A percentile compares a stretch with the other conserved stretches of the same genome.
These are phyloP conservation scores for Trypanosoma platydactyli DNA, from an alignment of 208 protist genomes.

Conservation along the genomic window DNA sequence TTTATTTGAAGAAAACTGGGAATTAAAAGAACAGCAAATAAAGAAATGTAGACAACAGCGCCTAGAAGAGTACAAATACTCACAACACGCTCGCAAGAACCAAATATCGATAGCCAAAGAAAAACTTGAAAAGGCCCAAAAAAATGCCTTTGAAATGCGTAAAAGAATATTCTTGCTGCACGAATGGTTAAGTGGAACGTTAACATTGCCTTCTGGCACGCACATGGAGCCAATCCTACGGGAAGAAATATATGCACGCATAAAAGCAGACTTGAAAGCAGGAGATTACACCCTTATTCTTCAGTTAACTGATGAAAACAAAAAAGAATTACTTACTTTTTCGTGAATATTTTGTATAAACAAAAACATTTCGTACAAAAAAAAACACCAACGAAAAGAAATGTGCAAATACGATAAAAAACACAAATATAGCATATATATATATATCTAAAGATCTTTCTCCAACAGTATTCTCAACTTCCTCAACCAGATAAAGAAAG, in stretches of 20 bases:
- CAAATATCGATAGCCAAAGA: slow-evolving; percentile 2
- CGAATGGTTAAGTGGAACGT: slow-evolving; percentile 12
- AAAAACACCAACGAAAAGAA: slow-evolving; percentile 11
- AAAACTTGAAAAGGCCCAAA: slow-evolving; percentile 5
- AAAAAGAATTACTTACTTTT: not conserved
- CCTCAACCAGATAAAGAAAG: not conserved
- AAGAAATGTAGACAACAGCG: not conserved
- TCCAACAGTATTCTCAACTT: not conserved
- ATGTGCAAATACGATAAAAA: no score
- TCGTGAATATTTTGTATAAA: not conserved
- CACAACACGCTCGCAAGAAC: not conserved
- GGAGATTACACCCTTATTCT: slow-evolving; percentile 15
- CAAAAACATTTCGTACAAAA: slow-evolving; percentile 2
- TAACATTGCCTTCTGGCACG: not conserved
- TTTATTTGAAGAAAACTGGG: not conserved
- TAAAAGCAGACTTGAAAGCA: slow-evolving; percentile 1
- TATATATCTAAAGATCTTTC: not conserved
- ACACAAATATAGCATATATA: no score
- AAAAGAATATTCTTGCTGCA: slow-evolving; percentile 15
- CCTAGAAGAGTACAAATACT: not conserved
- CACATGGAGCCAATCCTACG: not conserved
- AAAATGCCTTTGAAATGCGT: slow-evolving; percentile 17
- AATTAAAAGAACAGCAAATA: not conserved
- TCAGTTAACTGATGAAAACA: slow-evolving; percentile 1
- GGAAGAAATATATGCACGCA: slow-evolving; percentile 11